Evolutionary conservation across 768 basidiomycete species (phyloP), one percentile per base, ranked within the genome.

Genomic region (Tylopilus rubrobrunneus): DNA sequence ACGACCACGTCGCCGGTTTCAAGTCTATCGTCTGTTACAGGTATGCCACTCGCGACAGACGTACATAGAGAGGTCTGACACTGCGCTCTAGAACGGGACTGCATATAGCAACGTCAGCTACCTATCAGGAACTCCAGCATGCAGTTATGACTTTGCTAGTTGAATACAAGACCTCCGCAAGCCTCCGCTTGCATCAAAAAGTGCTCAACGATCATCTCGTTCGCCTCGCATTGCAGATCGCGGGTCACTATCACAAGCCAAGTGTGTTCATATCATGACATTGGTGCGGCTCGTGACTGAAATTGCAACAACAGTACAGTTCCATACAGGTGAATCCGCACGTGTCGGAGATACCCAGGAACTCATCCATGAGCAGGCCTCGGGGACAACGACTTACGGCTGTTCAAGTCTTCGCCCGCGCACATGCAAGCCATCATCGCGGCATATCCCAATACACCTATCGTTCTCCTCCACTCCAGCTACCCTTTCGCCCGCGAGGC

Each of bases 401-500:
- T 90, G 33, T 59, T 71, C 19, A 75, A 73, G 7, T 76, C 85
- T 1, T 84, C 84, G 4, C 87, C 89, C 2, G 74, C 86, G 8
- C 77, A 81, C 45, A 69, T 92, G 63, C 88, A 91, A 62, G 74
- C 82, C 4, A 66, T 87, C 56, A 87, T 91, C 63, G 79, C 80
- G 56, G 79, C 78, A 8, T 84, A 77, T 57, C 83, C 86, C 1
- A 52, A 78, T 6, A 78, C 85, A 3, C 75, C 66, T 6, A 79
- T 92, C 53, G 80, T 92, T 19, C 74, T 92, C 15, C 74, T 92
- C 1, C 89, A 91, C 62, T 77, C 86, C 5, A 77, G 83, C n/a
- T 92, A 91, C 61, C 89, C 89, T 0, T 90, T 79, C 65, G 86
- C 82, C 5, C 79, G 84, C 40, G 89, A 92, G 53, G 88, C 87